Percentiles rank a stretch among this genome's conserved stretches.
These are phyloP conservation scores for Lycium barbarum DNA, from an alignment of 257 asterid genomes.

Conservation along the genomic window DNA sequence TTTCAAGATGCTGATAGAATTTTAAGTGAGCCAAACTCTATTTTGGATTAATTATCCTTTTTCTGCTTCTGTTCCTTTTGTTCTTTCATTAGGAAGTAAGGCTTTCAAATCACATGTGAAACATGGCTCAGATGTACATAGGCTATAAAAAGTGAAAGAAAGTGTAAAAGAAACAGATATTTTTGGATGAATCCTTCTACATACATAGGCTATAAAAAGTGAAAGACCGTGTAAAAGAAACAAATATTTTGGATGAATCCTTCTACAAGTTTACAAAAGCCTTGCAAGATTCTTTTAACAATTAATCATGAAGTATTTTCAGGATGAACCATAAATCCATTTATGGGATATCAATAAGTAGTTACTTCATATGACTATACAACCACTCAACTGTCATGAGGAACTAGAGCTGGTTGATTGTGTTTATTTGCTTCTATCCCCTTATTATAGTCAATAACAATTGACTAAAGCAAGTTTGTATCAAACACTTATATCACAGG, in stretches of 20 bases:
- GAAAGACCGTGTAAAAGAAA: conserved; percentile 11
- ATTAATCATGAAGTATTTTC: not conserved
- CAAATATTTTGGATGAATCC: not conserved
- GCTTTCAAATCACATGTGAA: conserved; percentile 3
- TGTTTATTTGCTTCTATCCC: not conserved
- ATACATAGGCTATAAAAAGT: conserved; percentile 4
- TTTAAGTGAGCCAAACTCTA: not conserved
- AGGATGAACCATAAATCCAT: conserved; percentile 12
- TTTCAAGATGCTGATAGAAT: conserved; percentile 12
- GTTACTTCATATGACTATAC: not conserved
- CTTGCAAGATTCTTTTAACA: not conserved
- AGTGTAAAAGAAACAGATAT: not conserved
- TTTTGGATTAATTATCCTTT: not conserved
- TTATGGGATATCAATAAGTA: not conserved
- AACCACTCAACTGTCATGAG: not conserved
- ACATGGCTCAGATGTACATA: not conserved
- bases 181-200: not conserved
- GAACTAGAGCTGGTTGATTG: conserved; percentile 5
- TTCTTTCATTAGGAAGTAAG: not conserved
- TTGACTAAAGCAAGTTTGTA: conserved; percentile 17
- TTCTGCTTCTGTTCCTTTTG: not conserved
- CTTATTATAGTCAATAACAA: not conserved
- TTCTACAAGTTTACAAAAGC: not conserved
- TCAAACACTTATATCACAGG: conserved; percentile 15
- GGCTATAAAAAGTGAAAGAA: not conserved